Base-by-base conservation (phyloP, 768 basidiomycete species). In the Candolleomyces eurysporus region DNA sequence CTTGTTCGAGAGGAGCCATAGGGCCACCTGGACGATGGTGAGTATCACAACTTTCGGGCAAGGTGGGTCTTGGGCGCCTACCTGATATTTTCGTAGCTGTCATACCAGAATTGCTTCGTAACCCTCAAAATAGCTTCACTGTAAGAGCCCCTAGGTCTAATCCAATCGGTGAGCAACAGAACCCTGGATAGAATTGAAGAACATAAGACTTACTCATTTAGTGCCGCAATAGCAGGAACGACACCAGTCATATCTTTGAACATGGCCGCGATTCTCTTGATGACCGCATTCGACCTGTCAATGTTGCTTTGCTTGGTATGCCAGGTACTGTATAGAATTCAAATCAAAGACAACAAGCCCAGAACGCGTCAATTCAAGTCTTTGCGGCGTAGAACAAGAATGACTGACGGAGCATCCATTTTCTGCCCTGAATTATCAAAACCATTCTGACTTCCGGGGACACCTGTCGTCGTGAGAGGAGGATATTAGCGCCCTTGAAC, bases 391-490 rank as follows among this genome's bases (percentile, higher is more conserved):
- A 36, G 36, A 36, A 36, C 26, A 43, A 21, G 31, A 40, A 22
- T 32, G 14, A 72, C 78, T 65, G 58, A 82, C 71, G 91, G 89
- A 63, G 66, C 78, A 7, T 77, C 56, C 57, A 82, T 71, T 58
- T 70, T 82, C 45, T 87, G 89, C 9, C 92, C 92, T 54, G 90
- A 92, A 66, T 94, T 94, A 66, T 92, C 91, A 65, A 85, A 93
- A 17, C 85, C 89, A 64, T 91, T 91, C 73, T 94, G 91, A 69
- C 89, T 90, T 17, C 92, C 93, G 0, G 92, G 91, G 39, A 84
- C 91, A 60, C 84, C 83, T 78, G 52, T 67, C 58, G 9, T 16
- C 21, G 40, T 43, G 14, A n/a, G 30, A 11, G 36, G 19, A 17
- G 22, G n/a, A 58, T 8, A 36, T 26, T 26, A 26, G 26, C 26